phyloP scores from a whole-genome alignment of 805 yeast genomes.

The Yarrowia sp. region DNA sequence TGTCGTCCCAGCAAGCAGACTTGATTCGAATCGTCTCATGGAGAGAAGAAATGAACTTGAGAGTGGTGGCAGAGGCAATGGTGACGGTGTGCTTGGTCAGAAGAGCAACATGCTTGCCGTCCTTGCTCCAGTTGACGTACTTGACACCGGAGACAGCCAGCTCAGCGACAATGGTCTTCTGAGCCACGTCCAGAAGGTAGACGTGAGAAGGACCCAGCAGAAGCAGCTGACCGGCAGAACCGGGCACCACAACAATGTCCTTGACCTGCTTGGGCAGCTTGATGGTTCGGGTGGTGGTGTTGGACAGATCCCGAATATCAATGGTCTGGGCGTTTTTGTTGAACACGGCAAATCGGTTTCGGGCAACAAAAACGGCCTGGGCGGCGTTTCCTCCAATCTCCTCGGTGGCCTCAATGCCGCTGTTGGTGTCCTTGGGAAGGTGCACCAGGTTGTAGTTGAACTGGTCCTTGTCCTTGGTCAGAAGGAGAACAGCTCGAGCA shows the following conservation, averaged over 20 bases:
- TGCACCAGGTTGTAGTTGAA: slow-evolving; percentile 72
- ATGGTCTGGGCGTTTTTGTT: slow-evolving; percentile 61
- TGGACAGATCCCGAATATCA: slow-evolving; percentile 78
- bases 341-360: slow-evolving; percentile 89
- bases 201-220: slow-evolving; percentile 71
- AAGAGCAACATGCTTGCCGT: slow-evolving; percentile 83
- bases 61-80: slow-evolving; percentile 66
- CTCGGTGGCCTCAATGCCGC: slow-evolving; percentile 91
- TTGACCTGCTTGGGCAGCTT: slow-evolving; percentile 53
- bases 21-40: slow-evolving; percentile 96
- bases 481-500: slow-evolving; percentile 80
- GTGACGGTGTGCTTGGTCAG: slow-evolving; percentile 90
- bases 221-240: slow-evolving; percentile 80
- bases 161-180: slow-evolving; percentile 72
- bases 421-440: slow-evolving; percentile 82
- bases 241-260: slow-evolving; percentile 60
- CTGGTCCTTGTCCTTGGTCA: slow-evolving; percentile 56
- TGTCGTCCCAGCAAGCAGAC: slow-evolving; percentile 96
- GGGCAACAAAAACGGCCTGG: slow-evolving; percentile 86
- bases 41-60: slow-evolving; percentile 75
- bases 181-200: slow-evolving; percentile 87
- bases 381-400: slow-evolving; percentile 76
- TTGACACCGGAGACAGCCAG: slow-evolving; percentile 74
- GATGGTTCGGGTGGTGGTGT: slow-evolving; percentile 77
- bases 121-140: slow-evolving; percentile 84